Percentiles rank a stretch among this genome's conserved stretches.
phyloP scores from a whole-genome alignment of 164 flowering plant species.

The Chimonanthus salicifolius region DNA sequence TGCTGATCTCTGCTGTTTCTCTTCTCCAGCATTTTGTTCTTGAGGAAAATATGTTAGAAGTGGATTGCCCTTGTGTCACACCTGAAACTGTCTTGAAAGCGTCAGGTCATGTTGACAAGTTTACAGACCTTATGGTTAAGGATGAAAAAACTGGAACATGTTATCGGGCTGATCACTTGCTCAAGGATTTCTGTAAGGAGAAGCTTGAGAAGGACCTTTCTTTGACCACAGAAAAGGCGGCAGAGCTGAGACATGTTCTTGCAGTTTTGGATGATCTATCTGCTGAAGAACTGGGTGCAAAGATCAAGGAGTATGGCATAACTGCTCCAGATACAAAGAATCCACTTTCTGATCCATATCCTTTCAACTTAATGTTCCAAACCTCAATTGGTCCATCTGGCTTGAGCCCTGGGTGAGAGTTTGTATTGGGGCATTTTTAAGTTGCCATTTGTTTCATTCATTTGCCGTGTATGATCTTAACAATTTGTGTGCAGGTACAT shows the following conservation, averaged over 20 bases:
- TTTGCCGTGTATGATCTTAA: background rate
- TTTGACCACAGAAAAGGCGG: constrained; percentile 56
- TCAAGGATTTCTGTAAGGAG: constrained; percentile 91
- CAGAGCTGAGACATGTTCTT: constrained; percentile 68
- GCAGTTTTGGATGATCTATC: constrained; percentile 85
- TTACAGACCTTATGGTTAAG: constrained; percentile 98
- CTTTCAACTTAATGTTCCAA: constrained; percentile 95
- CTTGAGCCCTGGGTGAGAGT: constrained; percentile 55
- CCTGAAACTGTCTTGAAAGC: constrained; percentile 92
- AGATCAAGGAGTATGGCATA: constrained; percentile 87
- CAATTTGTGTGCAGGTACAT: constrained; percentile 57
- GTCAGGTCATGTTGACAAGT: constrained; percentile 98
- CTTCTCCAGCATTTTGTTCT: constrained; percentile 80
- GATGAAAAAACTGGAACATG: constrained; percentile 91
- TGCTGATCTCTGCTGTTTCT: background rate
- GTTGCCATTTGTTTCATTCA: background rate
- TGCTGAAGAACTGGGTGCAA: constrained; percentile 78
- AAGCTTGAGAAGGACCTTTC: constrained; percentile 77
- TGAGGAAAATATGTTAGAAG: constrained; percentile 95
- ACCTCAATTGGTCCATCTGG: constrained; percentile 98
- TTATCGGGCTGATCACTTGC: constrained; percentile 92
- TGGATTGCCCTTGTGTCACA: constrained; percentile 96
- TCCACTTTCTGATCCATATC: constrained; percentile 90
- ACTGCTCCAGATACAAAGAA: constrained; percentile 92
- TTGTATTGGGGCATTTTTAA: background rate